Percentiles rank a stretch among this genome's conserved stretches.
Evolutionary conservation across 108 stramenopile species (phyloP).

Genomic region (Cylindrotheca closterium): DNA sequence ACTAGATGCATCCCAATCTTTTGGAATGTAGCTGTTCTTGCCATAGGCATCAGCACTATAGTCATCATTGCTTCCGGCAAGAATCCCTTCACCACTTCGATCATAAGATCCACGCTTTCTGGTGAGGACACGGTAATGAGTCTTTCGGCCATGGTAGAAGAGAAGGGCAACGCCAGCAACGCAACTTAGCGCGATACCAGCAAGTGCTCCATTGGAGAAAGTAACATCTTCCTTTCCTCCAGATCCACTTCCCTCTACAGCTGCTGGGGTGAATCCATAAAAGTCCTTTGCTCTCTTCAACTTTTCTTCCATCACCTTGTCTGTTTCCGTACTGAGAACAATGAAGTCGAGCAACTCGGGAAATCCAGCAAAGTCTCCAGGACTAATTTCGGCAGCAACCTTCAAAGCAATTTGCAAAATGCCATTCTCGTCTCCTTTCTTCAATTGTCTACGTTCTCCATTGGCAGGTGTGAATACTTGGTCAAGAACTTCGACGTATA

Average conservation of each 20-base stretch:
- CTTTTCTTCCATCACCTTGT: neutral
- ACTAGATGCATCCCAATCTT: neutral
- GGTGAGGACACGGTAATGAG: neutral
- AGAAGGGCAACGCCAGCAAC: neutral
- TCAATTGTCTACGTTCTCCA: neutral
- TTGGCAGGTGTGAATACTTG: neutral
- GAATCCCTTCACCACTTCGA: neutral
- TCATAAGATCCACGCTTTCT: neutral
- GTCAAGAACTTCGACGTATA: neutral
- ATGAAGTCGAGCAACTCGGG: neutral
- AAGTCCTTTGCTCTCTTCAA: neutral
- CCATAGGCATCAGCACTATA: neutral
- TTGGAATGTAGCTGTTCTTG: neutral
- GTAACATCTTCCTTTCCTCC: neutral
- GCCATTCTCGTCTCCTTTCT: neutral
- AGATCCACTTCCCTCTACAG: neutral
- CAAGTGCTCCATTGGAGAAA: neutral
- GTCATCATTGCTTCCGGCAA: neutral
- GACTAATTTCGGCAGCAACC: neutral
- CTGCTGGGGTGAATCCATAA: neutral
- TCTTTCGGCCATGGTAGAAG: neutral
- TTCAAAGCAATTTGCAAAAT: neutral
- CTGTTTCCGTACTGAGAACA: neutral
- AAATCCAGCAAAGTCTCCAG: neutral
- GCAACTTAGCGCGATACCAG: neutral